Evolutionary conservation across 2,329 filamentous ascomycete genomes (phyloP), one percentile per base, ranked within the genome.

Genomic region (Colletotrichum eleusines): DNA sequence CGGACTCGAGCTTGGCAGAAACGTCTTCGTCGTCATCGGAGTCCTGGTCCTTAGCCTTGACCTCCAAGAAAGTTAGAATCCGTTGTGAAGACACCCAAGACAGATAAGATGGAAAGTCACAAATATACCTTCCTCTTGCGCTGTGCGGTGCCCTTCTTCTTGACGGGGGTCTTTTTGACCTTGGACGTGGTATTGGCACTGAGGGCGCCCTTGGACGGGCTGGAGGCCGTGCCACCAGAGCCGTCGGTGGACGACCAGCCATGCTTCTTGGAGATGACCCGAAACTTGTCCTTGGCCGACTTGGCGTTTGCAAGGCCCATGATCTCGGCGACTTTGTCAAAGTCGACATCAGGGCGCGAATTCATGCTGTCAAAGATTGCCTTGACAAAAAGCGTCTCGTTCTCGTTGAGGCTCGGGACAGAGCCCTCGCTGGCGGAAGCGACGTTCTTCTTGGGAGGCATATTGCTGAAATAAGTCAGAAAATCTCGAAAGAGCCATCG

Each of bases 321-420:
- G 16, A 76, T 73, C 2, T 51, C 11, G 5, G 83, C 83, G 50
- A 85, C 79, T 1, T 76, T 73, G 20, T 80, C 76, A 77, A 80
- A 86, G 75, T 86, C 76, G 35, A 83, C 79, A 9, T 82, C 79
- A 8, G 80, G 81, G 71, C 81, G 81, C 53, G 79, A 74, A 6
- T 75, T 80, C 79, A 84, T 82, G 74, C 82, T 80, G 74, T 82
- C 78, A 69, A 84, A 83, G 48, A 84, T 76, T 16, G 80, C 78
- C 65, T 82, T 81, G 75, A 84, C 78, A 74, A 83, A 82, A 38
- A 78, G 77, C 51, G 80, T 74, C 44, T 84, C 82, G 26, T 69
- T 74, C 1, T 80, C 77, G 14, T 77, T 82, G 55, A 83, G 75
- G 12, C 76, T 59, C 28, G 76, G 65, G 12, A 69, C 38, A 0